Evolutionary conservation across 2,329 filamentous ascomycete species (phyloP).

Genomic region (Daldinia sp.): DNA sequence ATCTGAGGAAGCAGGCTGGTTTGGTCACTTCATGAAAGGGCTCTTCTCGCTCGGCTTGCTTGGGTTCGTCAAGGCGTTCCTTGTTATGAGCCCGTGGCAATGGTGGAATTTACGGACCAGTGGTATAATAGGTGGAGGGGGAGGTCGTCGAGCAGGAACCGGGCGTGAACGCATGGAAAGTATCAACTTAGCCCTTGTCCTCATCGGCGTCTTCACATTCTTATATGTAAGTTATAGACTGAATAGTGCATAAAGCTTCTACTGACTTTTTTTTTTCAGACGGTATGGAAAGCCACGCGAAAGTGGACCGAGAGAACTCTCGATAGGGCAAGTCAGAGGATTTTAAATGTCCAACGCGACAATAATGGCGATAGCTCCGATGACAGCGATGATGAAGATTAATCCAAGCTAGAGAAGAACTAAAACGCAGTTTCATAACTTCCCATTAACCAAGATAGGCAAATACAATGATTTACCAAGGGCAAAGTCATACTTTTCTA

Average conservation of each 20-base stretch:
- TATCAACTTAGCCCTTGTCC: conserved; percentile 81
- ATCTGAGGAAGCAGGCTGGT: conserved; percentile 74
- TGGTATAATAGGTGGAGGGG: conserved; percentile 65
- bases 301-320: conserved; percentile 79
- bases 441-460: background rate
- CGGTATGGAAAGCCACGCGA: conserved; percentile 84
- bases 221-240: conserved; percentile 71
- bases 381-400: conserved; percentile 39
- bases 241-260: background rate
- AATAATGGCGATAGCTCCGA: conserved; percentile 61
- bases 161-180: conserved; percentile 83
- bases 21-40: conserved; percentile 88
- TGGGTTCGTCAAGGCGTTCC: conserved; percentile 83
- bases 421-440: background rate
- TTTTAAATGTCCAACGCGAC: conserved; percentile 82
- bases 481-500: background rate
- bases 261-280: conserved; percentile 58
- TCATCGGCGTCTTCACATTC: conserved; percentile 84
- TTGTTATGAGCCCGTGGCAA: conserved; percentile 79
- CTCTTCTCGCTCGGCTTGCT: conserved; percentile 89
- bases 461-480: background rate
- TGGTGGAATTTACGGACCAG: conserved; percentile 79
- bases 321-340: conserved; percentile 80
- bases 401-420: conserved; percentile 26
- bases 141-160: conserved; percentile 67